Evolutionary conservation across 768 basidiomycete species (phyloP), one percentile per base, ranked within the genome.

Genomic region (Serendipita indica): DNA sequence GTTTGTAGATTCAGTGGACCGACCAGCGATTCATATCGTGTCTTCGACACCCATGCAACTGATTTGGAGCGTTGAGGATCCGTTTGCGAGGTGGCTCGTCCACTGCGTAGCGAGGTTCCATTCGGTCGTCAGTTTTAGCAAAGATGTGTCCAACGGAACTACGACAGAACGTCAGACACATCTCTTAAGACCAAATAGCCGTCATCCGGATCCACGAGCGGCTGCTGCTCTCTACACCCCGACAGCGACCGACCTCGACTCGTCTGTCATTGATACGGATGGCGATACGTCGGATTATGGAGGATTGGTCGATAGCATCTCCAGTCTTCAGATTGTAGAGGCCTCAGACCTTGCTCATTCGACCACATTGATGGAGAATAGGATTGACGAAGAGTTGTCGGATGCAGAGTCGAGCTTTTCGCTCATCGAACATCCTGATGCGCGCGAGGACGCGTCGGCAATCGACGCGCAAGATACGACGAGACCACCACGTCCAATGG

Each of bases 41-140:
- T 75, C 75, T 3, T 72, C 85, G 22, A 81, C 82, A 4, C 80
- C 84, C 0, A 69, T 78, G 10, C 78, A 81, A 66, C 74, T 89
- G 18, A 74, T 89, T 3, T 90, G 88, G 88, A 75, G 72, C n/a
- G 80, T 84, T 60, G 64, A 72, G 3, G 84, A 87, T 65, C 74
- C 80, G 0, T 89, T 88, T 71, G 80, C 83, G 28, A 76, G 88
- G 32, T 89, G 86, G 64, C 78, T 89, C 45, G 80, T 89, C 3
- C 88, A 91, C 63, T 89, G 87, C 63, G 82, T 84, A 60, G 86
- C 86, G 39, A 74, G 87, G 34, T 89, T 83, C 69, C 79, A 89
- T 67, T 80, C 81, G 60, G 69, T 90, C 60, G 82, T 89, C 64
- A 85, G 84, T 71, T 90, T 82, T 73, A 89, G 86, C 86, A 68